These are phyloP conservation scores for Boletus subparvulus DNA, from an alignment of 768 basidiomycete genomes.

Conservation along the genomic window DNA sequence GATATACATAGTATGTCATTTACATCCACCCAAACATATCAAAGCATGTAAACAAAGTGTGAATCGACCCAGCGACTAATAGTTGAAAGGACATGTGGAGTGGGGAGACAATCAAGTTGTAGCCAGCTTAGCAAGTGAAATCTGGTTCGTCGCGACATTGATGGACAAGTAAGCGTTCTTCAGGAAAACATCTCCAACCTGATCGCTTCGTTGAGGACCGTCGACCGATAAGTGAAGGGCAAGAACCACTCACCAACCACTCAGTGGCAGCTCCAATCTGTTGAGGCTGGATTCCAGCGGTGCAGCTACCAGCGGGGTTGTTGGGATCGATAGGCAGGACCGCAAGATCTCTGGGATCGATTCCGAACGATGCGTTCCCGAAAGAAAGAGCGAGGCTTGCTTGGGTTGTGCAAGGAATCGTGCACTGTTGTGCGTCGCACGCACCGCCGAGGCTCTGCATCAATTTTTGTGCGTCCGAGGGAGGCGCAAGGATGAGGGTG, in stretches of 20 bases:
- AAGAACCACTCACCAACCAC: slow-evolving; percentile 58
- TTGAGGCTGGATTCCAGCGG: slow-evolving; percentile 68
- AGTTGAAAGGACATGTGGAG: not conserved
- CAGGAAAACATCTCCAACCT: slow-evolving; percentile 70
- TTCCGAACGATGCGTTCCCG: slow-evolving; percentile 56
- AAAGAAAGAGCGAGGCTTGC: slow-evolving; percentile 56
- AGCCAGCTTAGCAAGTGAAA: slow-evolving; percentile 58
- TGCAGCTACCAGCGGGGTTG: slow-evolving; percentile 57
- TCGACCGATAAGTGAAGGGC: not conserved
- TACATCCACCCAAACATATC: not conserved
- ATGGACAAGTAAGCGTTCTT: slow-evolving; percentile 78
- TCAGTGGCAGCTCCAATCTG: slow-evolving; percentile 55
- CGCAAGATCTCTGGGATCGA: slow-evolving; percentile 65
- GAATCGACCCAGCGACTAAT: slow-evolving; percentile 11
- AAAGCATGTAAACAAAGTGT: not conserved
- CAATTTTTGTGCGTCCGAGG: slow-evolving; percentile 52
- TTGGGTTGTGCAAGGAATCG: slow-evolving; percentile 63
- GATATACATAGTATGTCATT: not conserved
- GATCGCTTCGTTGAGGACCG: not conserved
- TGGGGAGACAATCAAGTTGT: slow-evolving; percentile 19
- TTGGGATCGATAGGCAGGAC: slow-evolving; percentile 54
- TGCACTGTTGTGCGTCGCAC: slow-evolving; percentile 51
- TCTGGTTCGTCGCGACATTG: slow-evolving; percentile 53
- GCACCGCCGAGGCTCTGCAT: slow-evolving; percentile 59
- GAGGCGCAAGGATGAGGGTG: slow-evolving; percentile 43